phyloP scores from a whole-genome alignment of 108 stramenopile species.

The Skeletonema grethae region DNA sequence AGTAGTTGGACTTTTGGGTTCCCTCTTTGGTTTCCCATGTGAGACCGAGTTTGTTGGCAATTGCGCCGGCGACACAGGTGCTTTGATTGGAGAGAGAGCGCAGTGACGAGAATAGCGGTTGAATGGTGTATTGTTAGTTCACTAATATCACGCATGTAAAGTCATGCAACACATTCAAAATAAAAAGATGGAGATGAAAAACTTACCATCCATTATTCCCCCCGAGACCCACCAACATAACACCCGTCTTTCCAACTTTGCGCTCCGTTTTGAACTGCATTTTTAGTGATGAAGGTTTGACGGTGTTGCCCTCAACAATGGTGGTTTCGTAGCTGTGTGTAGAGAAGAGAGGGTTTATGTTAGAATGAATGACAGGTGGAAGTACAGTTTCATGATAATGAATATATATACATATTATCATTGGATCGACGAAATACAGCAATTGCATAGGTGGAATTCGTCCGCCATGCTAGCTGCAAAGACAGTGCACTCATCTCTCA shows the following conservation, averaged over 20 bases:
- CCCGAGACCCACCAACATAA: slow-evolving; percentile 97
- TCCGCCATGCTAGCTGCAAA: too few relatives aligned
- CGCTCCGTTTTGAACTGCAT: slow-evolving; percentile 90
- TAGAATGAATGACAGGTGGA: neutral
- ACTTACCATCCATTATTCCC: slow-evolving; percentile 96
- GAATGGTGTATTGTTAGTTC: neutral
- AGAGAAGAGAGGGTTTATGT: neutral
- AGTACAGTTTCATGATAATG: neutral
- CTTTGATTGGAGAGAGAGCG: neutral
- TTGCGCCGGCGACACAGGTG: slow-evolving; percentile 88
- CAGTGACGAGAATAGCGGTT: neutral
- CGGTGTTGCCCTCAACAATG: slow-evolving; percentile 85
- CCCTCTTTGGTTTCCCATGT: slow-evolving; percentile 96
- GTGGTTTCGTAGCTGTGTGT: slow-evolving; percentile 84
- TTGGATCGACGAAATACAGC: too few relatives aligned
- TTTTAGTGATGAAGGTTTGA: slow-evolving; percentile 70
- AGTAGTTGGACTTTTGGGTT: slow-evolving; percentile 88
- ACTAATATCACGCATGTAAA: neutral
- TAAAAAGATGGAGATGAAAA: neutral
- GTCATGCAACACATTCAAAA: neutral
- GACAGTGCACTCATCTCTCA: too few relatives aligned
- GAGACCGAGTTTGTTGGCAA: slow-evolving; percentile 92
- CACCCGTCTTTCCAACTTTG: slow-evolving; percentile 91
- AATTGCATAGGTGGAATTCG: too few relatives aligned
- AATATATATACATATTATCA: too few relatives aligned